Percentiles rank a stretch among this genome's conserved stretches.
phyloP scores from a whole-genome alignment of 768 basidiomycete species.

The Lenzites betulinus region DNA sequence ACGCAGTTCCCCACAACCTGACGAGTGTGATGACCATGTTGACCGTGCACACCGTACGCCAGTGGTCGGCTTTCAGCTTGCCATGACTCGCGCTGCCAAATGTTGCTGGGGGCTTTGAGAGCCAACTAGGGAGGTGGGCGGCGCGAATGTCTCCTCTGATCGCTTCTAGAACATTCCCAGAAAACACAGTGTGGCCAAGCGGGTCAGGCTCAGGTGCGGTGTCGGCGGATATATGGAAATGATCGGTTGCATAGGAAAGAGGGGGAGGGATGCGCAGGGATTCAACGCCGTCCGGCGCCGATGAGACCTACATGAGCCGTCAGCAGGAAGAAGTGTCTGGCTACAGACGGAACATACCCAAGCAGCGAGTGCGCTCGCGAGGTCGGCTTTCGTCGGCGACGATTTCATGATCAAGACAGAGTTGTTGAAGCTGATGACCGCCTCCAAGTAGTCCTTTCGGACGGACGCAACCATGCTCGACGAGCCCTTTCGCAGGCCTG shows the following conservation, averaged over 20 bases:
- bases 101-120: constrained; percentile 11
- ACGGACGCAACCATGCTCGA: background rate
- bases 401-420: too few species aligned
- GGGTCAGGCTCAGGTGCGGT: background rate
- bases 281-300: background rate
- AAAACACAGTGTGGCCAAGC: background rate
- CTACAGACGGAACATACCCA: background rate
- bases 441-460: background rate
- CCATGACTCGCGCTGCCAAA: constrained; percentile 20
- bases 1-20: constrained; percentile 36
- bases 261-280: background rate
- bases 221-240: background rate
- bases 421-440: background rate
- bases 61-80: constrained; percentile 31
- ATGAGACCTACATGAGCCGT: background rate
- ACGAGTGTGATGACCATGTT: constrained; percentile 41
- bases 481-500: background rate
- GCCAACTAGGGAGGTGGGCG: constrained; percentile 18
- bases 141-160: constrained; percentile 5
- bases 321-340: too few species aligned
- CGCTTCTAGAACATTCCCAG: background rate
- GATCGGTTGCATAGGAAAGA: background rate
- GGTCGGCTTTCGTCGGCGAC: background rate
- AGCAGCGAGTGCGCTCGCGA: background rate
- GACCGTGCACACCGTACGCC: constrained; percentile 37